phyloP scores from a whole-genome alignment of 1,139 yeast genomes.

The Suhomyces atakaporum region DNA sequence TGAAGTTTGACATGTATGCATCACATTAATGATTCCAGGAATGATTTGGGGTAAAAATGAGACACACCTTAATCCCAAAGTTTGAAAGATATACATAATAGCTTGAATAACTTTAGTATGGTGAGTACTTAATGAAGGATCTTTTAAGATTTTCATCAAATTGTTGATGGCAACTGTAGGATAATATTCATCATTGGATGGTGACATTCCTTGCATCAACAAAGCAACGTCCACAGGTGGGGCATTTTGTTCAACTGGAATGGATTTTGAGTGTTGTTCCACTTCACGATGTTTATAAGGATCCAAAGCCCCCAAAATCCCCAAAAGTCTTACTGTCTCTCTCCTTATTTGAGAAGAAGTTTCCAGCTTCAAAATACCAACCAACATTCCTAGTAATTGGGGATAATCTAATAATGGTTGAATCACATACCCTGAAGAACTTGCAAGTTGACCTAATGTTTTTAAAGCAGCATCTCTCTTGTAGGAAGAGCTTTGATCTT shows the following conservation, averaged over 20 bases:
- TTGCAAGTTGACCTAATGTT: slow-evolving; percentile 84
- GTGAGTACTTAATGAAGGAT: slow-evolving; percentile 79
- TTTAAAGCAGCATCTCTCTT: slow-evolving; percentile 89
- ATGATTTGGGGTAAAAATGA: slow-evolving; percentile 83
- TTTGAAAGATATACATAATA: slow-evolving; percentile 84
- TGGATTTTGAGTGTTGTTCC: slow-evolving; percentile 66
- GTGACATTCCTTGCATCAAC: slow-evolving; percentile 91
- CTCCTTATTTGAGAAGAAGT: slow-evolving; percentile 71
- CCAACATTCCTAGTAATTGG: slow-evolving; percentile 76
- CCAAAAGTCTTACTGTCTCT: slow-evolving; percentile 85
- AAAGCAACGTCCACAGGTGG: slow-evolving; percentile 90
- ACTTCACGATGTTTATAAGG: slow-evolving; percentile 95
- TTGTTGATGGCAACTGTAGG: slow-evolving; percentile 93
- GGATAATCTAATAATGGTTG: slow-evolving; percentile 93
- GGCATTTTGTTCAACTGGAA: slow-evolving; percentile 76
- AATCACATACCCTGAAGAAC: slow-evolving; percentile 92
- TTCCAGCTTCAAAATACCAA: slow-evolving; percentile 79
- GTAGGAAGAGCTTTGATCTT: slow-evolving; percentile 83
- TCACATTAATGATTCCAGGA: slow-evolving; percentile 83
- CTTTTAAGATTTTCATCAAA: slow-evolving; percentile 78
- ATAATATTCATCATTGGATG: slow-evolving; percentile 89
- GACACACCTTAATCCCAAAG: slow-evolving; percentile 85
- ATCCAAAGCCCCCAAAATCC: slow-evolving; percentile 94
- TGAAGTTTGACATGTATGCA: slow-evolving; percentile 80
- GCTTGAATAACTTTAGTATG: slow-evolving; percentile 93